phyloP scores from a whole-genome alignment of 1,284 basidiomycete genomes.

The Cryptococcus sp. region DNA sequence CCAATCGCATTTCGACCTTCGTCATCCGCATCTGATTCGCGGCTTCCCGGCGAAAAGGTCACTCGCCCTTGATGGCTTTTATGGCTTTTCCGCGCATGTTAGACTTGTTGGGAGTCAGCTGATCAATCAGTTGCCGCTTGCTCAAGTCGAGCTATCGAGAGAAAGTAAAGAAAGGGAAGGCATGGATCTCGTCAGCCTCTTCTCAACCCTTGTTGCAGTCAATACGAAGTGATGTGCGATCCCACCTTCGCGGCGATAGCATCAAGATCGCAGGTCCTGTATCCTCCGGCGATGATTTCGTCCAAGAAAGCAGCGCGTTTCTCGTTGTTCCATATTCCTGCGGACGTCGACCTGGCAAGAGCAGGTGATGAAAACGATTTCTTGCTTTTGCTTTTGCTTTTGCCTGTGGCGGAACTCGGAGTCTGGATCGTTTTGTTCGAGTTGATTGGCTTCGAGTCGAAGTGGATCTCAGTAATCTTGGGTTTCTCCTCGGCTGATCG shows the following conservation, averaged over 20 bases:
- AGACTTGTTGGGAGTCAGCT: constrained; percentile 18
- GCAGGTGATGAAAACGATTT: neutral
- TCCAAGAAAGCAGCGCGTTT: constrained; percentile 30
- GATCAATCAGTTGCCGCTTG: constrained; percentile 24
- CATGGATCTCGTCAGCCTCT: neutral
- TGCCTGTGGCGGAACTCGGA: neutral
- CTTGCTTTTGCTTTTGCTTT: neutral
- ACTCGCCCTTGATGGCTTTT: neutral
- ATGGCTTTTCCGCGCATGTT: neutral
- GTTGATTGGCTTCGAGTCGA: constrained; percentile 1
- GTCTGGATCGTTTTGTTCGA: neutral
- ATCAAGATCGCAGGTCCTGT: constrained; percentile 22
- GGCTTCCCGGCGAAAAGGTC: neutral
- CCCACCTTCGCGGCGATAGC: constrained; percentile 26
- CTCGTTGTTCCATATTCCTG: constrained; percentile 27
- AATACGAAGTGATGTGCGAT: neutral
- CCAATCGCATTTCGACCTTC: too few relatives aligned
- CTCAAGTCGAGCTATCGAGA: constrained; percentile 17
- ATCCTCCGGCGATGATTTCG: constrained; percentile 27
- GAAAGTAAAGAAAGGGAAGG: neutral
- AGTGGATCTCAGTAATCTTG: neutral
- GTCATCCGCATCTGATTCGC: too few relatives aligned
- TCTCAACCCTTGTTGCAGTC: neutral
- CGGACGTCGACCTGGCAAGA: neutral
- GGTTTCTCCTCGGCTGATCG: neutral